These are phyloP conservation scores for Psophocarpus tetragonolobus DNA, from an alignment of 306 rosid genomes.

Conservation along the genomic window DNA sequence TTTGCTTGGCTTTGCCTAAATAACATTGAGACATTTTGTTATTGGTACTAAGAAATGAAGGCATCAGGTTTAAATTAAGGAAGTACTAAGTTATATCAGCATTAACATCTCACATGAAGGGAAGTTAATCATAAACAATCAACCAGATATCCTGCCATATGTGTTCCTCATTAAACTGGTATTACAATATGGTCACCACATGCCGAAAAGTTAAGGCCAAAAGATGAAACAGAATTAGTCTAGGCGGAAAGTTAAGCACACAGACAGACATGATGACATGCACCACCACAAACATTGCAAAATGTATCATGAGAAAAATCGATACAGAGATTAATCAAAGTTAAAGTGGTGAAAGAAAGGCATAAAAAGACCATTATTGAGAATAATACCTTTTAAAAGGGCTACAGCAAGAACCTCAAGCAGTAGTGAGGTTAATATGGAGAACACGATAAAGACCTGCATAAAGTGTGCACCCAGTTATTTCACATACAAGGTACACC, in stretches of 20 bases:
- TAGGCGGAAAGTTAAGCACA: constrained; percentile 19
- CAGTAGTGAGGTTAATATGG: constrained; percentile 60
- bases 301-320: constrained; percentile 5
- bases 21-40: neutral
- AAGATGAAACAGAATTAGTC: neutral
- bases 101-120: constrained; percentile 6
- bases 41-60: neutral
- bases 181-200: constrained; percentile 6
- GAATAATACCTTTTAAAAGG: constrained; percentile 70
- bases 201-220: neutral
- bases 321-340: constrained; percentile 8
- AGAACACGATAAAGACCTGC: constrained; percentile 89
- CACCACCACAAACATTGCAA: constrained; percentile 25
- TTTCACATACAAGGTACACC: constrained; percentile 11
- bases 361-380: constrained; percentile 3
- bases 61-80: neutral
- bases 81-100: neutral
- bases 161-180: neutral
- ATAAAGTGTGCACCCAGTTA: constrained; percentile 28
- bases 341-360: constrained; percentile 15
- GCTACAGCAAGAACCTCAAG: constrained; percentile 70
- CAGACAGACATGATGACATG: constrained; percentile 4
- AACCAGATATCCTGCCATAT: neutral
- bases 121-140: neutral
- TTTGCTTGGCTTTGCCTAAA: neutral